Conservation (phyloP, 257 asterid species). For the Gynochthodes officinalis region DNA sequence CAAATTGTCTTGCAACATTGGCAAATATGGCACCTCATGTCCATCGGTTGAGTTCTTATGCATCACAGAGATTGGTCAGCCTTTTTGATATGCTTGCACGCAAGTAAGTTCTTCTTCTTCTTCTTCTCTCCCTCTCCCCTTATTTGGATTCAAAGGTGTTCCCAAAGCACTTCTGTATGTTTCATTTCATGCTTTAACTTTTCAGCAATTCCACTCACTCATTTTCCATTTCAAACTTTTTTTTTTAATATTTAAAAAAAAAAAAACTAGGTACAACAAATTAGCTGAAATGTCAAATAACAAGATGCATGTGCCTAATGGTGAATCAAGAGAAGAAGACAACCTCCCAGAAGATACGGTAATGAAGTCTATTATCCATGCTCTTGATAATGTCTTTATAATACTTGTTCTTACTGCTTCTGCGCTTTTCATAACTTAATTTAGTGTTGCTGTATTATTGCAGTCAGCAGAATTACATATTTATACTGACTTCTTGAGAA, state of each 20-base stretch:
- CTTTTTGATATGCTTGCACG: slow-evolving; percentile 97
- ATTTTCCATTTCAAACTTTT: slow-evolving; percentile 5
- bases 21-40: slow-evolving; percentile 95
- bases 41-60: slow-evolving; percentile 83
- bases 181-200: neutral
- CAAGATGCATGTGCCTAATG: slow-evolving; percentile 55
- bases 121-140: neutral
- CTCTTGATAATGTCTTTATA: neutral
- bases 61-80: slow-evolving; percentile 94
- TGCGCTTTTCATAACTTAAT: neutral
- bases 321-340: slow-evolving; percentile 61
- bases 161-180: too few relatives aligned
- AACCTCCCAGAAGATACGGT: slow-evolving; percentile 73
- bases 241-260: neutral
- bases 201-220: neutral
- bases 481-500: slow-evolving; percentile 80
- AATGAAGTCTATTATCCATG: slow-evolving; percentile 22
- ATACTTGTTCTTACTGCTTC: neutral
- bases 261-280: slow-evolving; percentile 73
- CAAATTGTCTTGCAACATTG: slow-evolving; percentile 87
- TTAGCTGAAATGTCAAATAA: slow-evolving; percentile 83
- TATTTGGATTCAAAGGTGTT: slow-evolving; percentile 8
- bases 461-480: slow-evolving; percentile 87
- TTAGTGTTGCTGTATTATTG: slow-evolving; percentile 13
- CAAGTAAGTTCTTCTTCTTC: slow-evolving; percentile 57